Evolutionary conservation across 2,329 filamentous ascomycete genomes (phyloP).

Genomic region (Ophiosphaerella narmari): DNA sequence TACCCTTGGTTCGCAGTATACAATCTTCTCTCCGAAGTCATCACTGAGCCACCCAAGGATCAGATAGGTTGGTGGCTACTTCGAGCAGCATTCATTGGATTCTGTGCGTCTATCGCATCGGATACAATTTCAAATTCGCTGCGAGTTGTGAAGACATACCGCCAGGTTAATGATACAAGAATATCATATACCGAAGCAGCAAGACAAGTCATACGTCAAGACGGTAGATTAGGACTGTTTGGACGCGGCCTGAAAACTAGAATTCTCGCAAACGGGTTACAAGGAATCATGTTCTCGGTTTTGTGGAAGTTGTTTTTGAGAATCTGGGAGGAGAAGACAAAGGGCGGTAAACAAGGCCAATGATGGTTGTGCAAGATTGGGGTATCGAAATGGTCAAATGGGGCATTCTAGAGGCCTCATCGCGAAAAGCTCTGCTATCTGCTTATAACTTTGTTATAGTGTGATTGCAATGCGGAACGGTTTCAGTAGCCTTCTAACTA

Average conservation of each 20-base stretch:
- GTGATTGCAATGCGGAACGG: too few species aligned
- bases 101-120: conserved; percentile 35
- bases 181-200: conserved; percentile 35
- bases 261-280: conserved; percentile 37
- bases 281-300: conserved; percentile 37
- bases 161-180: conserved; percentile 34
- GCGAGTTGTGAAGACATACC: conserved; percentile 36
- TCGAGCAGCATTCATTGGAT: conserved; percentile 33
- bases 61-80: conserved; percentile 31
- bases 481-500: too few species aligned
- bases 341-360: background rate
- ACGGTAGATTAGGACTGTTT: conserved; percentile 29
- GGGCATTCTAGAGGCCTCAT: too few species aligned
- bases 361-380: background rate
- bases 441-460: too few species aligned
- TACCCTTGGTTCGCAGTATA: conserved; percentile 39
- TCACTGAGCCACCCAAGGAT: conserved; percentile 25
- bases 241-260: conserved; percentile 35
- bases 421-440: too few species aligned
- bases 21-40: conserved; percentile 30
- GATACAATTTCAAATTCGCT: conserved; percentile 37
- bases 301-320: conserved; percentile 36
- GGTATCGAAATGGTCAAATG: too few species aligned
- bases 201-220: conserved; percentile 27
- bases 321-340: conserved; percentile 26